A percentile compares a stretch with the other conserved stretches of the same genome.
phyloP scores from a whole-genome alignment of 169 alveolate species.

The Prorocentrum cordatum region DNA sequence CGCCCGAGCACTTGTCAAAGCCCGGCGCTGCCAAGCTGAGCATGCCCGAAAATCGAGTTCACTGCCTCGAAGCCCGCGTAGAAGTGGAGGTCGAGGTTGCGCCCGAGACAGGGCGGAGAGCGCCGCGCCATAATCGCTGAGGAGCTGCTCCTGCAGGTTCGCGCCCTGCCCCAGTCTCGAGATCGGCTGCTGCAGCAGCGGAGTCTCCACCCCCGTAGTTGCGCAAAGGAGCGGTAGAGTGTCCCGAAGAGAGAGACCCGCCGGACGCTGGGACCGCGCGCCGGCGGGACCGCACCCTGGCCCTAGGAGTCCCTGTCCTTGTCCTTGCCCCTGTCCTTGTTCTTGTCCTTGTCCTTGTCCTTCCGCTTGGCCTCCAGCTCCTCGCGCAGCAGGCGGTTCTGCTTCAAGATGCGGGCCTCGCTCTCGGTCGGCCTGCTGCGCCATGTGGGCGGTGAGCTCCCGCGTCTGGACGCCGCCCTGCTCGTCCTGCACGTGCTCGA shows the following conservation, averaged over 20 bases:
- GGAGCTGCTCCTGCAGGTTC: too few relatives aligned
- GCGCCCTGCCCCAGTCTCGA: too few relatives aligned
- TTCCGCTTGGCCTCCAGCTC: background rate
- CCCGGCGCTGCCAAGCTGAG: background rate
- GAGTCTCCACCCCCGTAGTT: background rate
- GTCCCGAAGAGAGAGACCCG: background rate
- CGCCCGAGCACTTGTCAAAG: background rate
- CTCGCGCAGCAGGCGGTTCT: background rate
- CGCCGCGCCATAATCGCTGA: too few relatives aligned
- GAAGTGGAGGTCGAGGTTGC: background rate
- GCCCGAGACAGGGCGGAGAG: too few relatives aligned
- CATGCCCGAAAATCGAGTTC: background rate
- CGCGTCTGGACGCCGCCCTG: background rate
- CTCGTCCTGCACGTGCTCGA: background rate
- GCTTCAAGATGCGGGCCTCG: background rate
- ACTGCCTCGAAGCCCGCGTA: background rate
- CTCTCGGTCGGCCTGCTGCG: background rate
- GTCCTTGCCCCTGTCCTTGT: background rate
- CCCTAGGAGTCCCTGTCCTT: background rate
- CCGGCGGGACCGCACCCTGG: too few relatives aligned
- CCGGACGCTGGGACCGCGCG: background rate
- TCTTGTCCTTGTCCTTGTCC: background rate
- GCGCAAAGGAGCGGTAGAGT: background rate
- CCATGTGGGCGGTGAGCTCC: background rate
- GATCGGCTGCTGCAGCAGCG: background rate